Percentiles rank a stretch among this genome's conserved stretches.
phyloP scores from a whole-genome alignment of 2,329 filamentous ascomycete species.

The Fusarium sororula region DNA sequence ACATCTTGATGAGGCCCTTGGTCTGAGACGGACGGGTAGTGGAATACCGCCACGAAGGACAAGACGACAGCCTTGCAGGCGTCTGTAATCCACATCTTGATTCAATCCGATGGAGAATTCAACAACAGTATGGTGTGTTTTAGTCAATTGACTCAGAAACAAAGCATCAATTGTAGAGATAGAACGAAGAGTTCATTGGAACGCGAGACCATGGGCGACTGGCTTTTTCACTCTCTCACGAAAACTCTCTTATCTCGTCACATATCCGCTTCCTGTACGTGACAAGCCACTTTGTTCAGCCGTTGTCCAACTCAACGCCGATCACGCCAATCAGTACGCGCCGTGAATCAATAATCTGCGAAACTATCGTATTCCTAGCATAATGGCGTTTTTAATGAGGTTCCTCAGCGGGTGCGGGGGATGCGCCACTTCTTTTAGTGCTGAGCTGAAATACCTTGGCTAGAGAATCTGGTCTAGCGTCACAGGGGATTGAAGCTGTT shows the following conservation, averaged over 20 bases:
- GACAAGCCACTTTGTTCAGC: background rate
- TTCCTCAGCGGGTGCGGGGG: background rate
- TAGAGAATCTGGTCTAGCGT: background rate
- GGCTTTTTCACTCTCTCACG: background rate
- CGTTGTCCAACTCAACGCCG: background rate
- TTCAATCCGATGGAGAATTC: accelerated
- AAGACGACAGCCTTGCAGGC: constrained; percentile 3
- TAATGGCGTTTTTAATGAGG: background rate
- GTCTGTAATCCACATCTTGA: constrained; percentile 8
- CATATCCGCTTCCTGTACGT: background rate
- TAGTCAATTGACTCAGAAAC: background rate
- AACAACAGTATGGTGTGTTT: background rate
- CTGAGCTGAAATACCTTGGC: constrained; percentile 1
- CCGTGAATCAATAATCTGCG: background rate
- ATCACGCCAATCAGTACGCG: background rate
- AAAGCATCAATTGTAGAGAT: background rate
- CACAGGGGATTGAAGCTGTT: background rate
- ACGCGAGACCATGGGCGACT: background rate
- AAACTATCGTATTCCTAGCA: background rate
- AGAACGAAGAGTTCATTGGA: background rate
- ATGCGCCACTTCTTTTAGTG: background rate
- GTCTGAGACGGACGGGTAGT: background rate
- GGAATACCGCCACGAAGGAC: background rate
- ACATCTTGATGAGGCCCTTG: background rate
- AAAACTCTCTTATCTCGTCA: background rate